Evolutionary conservation across 2,329 filamentous ascomycete genomes (phyloP).

Genomic region (Penicillium sp.): DNA sequence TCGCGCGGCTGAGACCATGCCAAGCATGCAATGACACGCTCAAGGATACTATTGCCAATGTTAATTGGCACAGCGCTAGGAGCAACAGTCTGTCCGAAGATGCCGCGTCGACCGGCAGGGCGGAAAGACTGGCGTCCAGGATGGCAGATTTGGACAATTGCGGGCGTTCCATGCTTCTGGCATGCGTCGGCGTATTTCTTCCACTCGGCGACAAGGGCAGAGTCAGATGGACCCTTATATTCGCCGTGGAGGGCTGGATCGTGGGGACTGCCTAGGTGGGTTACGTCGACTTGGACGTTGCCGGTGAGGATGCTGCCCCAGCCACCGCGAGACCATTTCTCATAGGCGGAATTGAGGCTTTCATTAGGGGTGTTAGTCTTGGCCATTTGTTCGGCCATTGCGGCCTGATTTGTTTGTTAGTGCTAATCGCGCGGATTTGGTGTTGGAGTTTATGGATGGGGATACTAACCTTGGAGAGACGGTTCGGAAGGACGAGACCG

Average conservation of each 20-base stretch:
- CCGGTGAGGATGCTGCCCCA: slow-evolving; percentile 47
- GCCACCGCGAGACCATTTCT: slow-evolving; percentile 48
- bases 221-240: slow-evolving; percentile 21
- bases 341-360: slow-evolving; percentile 48
- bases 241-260: slow-evolving; percentile 29
- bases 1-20: slow-evolving; percentile 53
- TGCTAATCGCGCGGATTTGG: neutral
- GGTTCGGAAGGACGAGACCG: slow-evolving; percentile 56
- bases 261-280: slow-evolving; percentile 37
- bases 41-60: slow-evolving; percentile 38
- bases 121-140: slow-evolving; percentile 46
- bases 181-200: slow-evolving; percentile 28
- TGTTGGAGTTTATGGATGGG: neutral
- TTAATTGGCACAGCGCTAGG: slow-evolving; percentile 42
- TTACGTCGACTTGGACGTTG: slow-evolving; percentile 46
- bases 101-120: slow-evolving; percentile 38
- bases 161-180: slow-evolving; percentile 42
- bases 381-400: slow-evolving; percentile 44
- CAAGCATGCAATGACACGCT: slow-evolving; percentile 30
- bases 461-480: slow-evolving; percentile 45
- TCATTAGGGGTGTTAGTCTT: slow-evolving; percentile 46
- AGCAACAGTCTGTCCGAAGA: slow-evolving; percentile 33
- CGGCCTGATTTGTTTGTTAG: slow-evolving; percentile 38
- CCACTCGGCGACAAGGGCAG: slow-evolving; percentile 24
- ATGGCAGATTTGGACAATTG: slow-evolving; percentile 47